Evolutionary conservation across 164 flowering plant genomes (phyloP).

Genomic region (Sextonia rubra): DNA sequence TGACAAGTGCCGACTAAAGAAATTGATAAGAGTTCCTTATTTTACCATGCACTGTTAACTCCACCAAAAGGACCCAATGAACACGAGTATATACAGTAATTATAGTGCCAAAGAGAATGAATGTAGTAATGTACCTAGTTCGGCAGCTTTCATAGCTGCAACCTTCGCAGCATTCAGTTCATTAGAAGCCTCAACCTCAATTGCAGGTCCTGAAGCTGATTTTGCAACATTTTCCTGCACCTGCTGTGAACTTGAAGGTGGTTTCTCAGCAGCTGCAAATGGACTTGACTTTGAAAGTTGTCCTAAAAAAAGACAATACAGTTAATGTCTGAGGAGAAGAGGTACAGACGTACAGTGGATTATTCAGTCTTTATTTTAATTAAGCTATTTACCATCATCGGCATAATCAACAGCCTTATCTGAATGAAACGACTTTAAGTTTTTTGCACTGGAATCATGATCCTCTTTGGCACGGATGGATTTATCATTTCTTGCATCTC

Average conservation of each 20-base stretch:
- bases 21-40: too few relatives aligned
- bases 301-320: slow-evolving; percentile 9
- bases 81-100: background rate
- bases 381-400: slow-evolving; percentile 32
- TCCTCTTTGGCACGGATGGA: slow-evolving; percentile 18
- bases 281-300: slow-evolving; percentile 12
- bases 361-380: background rate
- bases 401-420: slow-evolving; percentile 21
- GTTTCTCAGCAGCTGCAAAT: slow-evolving; percentile 27
- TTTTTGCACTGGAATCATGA: slow-evolving; percentile 43
- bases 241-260: slow-evolving; percentile 31
- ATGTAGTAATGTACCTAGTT: slow-evolving; percentile 70
- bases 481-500: slow-evolving; percentile 18
- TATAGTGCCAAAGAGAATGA: background rate
- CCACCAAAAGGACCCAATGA: background rate
- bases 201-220: slow-evolving; percentile 25
- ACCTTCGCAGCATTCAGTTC: slow-evolving; percentile 85
- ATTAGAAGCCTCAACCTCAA: slow-evolving; percentile 31
- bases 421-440: slow-evolving; percentile 30
- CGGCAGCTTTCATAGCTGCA: slow-evolving; percentile 96
- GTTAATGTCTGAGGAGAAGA: background rate
- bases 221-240: slow-evolving; percentile 26
- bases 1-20: too few relatives aligned
- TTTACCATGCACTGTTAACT: too few relatives aligned
- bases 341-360: background rate